Evolutionary conservation across 352 stramenopile genomes (phyloP), one percentile per base, ranked within the genome.

Genomic region (Globisporangium sylvaticum): DNA sequence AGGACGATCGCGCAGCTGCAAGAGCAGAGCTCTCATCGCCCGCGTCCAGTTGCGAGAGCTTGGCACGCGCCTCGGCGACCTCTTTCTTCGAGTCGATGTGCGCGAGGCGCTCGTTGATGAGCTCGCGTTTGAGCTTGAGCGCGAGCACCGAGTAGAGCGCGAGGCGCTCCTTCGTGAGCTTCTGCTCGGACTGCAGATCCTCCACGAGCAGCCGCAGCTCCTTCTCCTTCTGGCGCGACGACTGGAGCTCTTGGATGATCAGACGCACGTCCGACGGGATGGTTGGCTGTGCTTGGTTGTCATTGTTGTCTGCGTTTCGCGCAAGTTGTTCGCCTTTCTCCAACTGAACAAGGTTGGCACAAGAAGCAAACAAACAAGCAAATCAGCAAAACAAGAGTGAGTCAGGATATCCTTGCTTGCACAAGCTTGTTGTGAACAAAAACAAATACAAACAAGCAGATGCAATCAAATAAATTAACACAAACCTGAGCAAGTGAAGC

Each of bases 21-120:
- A 54, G 71, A 50, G 68, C 12, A 64, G 58, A 73, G 50, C 58
- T 66, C 44, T 64, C 76, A 53, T 69, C 76, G 22, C 62, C 66
- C 27, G 67, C 67, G 48, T 75, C 73, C 32, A 62, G 66, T 1
- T 55, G 39, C 24, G 57, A 12, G 15, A 57, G 54, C 54, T 46
- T 59, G 22, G 22, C 69, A 42, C 79, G 77, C 61, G 90, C 42
- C 59, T 91, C 82, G 18, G 82, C 75, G 1, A 83, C 72, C 37
- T 91, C 81, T 61, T 86, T 87, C 65, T 87, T 89, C 10, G 81
- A 78, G 58, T 91, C 77, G 31, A 92, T 87, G 48, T 91, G 82
- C 9, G 84, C 84, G 32, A 92, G 72, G 58, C 84, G 79, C 69
- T 94, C 86, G 68, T 88, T 83, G 63, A 94, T 76, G 66, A 94